phyloP scores from a whole-genome alignment of 1,284 basidiomycete genomes.

The Boletus mariae region DNA sequence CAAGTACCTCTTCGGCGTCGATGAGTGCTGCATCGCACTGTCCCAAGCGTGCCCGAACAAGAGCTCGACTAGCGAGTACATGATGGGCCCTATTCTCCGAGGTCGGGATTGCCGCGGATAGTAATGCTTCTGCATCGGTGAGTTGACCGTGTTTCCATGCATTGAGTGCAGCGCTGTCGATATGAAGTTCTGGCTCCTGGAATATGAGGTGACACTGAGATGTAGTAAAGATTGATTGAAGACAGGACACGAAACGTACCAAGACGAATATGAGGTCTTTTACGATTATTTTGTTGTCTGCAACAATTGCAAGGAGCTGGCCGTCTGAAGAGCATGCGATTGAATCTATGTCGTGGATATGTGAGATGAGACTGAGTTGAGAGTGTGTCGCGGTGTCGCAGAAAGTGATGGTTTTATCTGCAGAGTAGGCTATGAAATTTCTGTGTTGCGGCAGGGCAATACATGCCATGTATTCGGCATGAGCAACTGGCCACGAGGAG shows the following conservation, averaged over 20 bases:
- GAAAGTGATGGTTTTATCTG: not conserved
- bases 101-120: not conserved
- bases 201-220: not conserved
- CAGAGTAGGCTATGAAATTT: not conserved
- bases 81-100: not conserved
- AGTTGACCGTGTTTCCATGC: not conserved
- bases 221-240: not conserved
- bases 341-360: no score
- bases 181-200: not conserved
- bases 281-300: no score
- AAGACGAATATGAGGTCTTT: not conserved
- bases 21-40: slow-evolving; percentile 1
- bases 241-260: not conserved
- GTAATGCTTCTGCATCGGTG: not conserved
- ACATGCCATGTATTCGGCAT: no score
- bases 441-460: no score
- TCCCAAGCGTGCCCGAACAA: slow-evolving; percentile 1
- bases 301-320: no score
- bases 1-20: slow-evolving; percentile 5
- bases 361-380: no score
- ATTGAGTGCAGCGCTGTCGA: not conserved
- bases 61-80: slow-evolving; percentile 3
- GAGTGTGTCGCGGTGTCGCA: not conserved
- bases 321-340: no score
- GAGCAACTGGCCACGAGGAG: slow-evolving; percentile 4